Percentiles rank a stretch among this genome's conserved stretches.
Conservation (phyloP, 2,329 filamentous ascomycete genomes). For the Monilinia polystroma region DNA sequence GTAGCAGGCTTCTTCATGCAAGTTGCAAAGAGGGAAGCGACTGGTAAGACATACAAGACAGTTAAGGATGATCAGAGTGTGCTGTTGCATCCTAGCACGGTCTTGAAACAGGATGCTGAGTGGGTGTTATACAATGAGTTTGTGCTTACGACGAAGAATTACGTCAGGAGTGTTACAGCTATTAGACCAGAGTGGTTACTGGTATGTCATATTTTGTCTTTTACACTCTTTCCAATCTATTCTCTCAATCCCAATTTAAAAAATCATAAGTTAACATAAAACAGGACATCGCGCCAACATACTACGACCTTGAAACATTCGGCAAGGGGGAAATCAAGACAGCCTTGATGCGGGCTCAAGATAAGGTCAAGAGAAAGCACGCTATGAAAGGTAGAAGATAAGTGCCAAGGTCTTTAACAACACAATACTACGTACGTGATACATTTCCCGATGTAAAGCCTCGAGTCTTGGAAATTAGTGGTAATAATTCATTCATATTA, state of each 20-base stretch:
- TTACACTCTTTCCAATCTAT: background rate
- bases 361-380: constrained; percentile 58
- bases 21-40: constrained; percentile 87
- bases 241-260: background rate
- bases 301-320: constrained; percentile 85
- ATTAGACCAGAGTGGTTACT: constrained; percentile 93
- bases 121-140: constrained; percentile 99
- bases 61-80: constrained; percentile 97
- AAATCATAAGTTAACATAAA: constrained; percentile 44
- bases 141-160: constrained; percentile 96
- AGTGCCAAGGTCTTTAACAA: constrained; percentile 12
- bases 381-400: constrained; percentile 36
- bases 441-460: background rate
- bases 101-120: constrained; percentile 82
- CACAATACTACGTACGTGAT: background rate
- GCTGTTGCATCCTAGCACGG: constrained; percentile 88
- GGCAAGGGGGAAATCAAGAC: constrained; percentile 83
- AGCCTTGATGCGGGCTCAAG: constrained; percentile 55
- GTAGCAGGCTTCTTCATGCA: constrained; percentile 99
- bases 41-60: constrained; percentile 87
- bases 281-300: constrained; percentile 87
- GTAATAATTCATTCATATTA: background rate
- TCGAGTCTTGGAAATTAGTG: background rate
- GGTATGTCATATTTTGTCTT: constrained; percentile 52
- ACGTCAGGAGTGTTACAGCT: constrained; percentile 89